Base-by-base conservation (phyloP, 257 asterid species). In the Gardenia jasminoides region DNA sequence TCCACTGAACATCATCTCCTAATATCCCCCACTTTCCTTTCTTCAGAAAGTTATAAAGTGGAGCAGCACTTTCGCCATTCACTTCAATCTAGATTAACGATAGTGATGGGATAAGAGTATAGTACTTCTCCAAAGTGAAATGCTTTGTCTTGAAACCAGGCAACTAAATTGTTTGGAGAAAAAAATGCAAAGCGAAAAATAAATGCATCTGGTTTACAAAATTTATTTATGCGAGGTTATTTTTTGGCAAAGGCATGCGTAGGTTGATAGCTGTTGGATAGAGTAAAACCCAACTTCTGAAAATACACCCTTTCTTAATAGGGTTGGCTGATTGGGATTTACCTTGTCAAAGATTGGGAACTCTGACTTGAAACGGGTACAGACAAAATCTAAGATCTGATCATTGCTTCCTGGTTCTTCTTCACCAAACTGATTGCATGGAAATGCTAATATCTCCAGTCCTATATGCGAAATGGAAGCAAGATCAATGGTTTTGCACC, bases 341-440 rank as follows among this genome's bases (percentile, higher is more conserved):
- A 90, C 97, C 92, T 94, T 94, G 69, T 79, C 91, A 76, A 92
- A 90, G 79, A 92, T 79, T 67, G 96, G 94, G 79, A 91, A 94
- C 16, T 90, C 88, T 1, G 97, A 89, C 86, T 90, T 88, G 85
- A 92, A 92, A 70, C 89, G 88, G 46, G 91, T 85, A 86, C 97
- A 94, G 31, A 91, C 96, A 36, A 92, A 94, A 72, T 92, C 91
- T 41, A 87, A 73, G 66, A 94, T 92, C 74, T 92, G 88, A 61
- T 86, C 89, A 72, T 82, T 90, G 83, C 83, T 90, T 83, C 94
- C 97, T 3, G 97, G 97, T 78, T 92, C 98, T 85, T 94, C 94
- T 73, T 89, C 90, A 0, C 97, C 97, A 83, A 94, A 94, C 84
- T 94, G 97, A 85, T 94, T 94, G 90, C 98, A 91, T 1, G 97